These are phyloP conservation scores for Colletotrichum coccodes DNA, from an alignment of 2,329 filamentous ascomycete genomes.

Conservation along the genomic window DNA sequence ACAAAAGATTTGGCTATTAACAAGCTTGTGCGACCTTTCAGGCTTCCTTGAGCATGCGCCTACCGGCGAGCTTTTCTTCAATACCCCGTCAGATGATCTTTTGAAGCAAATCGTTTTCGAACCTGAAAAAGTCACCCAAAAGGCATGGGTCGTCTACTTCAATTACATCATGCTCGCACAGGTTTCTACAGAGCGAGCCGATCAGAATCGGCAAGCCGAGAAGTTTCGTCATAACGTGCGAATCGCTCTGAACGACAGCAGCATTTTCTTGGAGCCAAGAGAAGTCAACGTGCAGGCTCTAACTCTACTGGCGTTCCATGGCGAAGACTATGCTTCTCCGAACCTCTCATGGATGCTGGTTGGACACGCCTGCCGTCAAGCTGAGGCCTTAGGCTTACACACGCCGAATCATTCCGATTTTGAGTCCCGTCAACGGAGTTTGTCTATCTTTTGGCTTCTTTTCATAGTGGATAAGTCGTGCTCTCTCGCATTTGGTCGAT, in stretches of 20 bases:
- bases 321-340: constrained; percentile 12
- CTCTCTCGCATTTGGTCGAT: constrained; percentile 11
- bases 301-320: background rate
- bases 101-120: constrained; percentile 5
- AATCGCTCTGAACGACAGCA: background rate
- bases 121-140: background rate
- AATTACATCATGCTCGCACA: constrained; percentile 20
- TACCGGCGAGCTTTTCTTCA: constrained; percentile 1
- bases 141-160: constrained; percentile 5
- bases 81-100: constrained; percentile 4
- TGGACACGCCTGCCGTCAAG: constrained; percentile 15
- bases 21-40: background rate
- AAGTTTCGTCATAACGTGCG: constrained; percentile 13
- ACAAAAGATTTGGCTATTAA: too few species aligned
- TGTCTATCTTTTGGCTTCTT: constrained; percentile 6
- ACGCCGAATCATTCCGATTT: background rate
- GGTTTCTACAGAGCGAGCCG: background rate
- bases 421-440: background rate
- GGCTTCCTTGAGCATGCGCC: constrained; percentile 13
- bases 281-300: constrained; percentile 1
- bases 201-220: background rate
- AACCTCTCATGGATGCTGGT: constrained; percentile 18
- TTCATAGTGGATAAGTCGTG: constrained; percentile 16
- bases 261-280: constrained; percentile 10
- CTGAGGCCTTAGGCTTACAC: constrained; percentile 9